Evolutionary conservation across 83 land plant genomes (phyloP), one percentile per base, ranked within the genome.

Genomic region (Picea engelmannii): DNA sequence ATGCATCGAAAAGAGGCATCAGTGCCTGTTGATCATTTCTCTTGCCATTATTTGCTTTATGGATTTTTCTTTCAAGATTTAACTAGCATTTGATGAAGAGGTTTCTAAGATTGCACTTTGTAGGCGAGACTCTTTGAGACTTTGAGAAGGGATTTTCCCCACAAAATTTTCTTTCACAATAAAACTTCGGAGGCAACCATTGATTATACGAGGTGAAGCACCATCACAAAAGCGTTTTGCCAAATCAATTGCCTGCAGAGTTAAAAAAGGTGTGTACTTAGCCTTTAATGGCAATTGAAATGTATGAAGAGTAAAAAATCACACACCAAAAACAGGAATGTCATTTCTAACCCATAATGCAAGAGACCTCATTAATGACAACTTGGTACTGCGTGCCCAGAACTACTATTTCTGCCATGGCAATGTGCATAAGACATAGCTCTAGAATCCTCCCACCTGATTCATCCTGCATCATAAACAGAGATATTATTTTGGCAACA

Each of bases 201-300:
- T 93, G 66, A 93, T 86, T 17, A 92, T 55, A 9, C 96, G 90
- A 8, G 94, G 96, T 40, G 96, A 92, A 49, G 84, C 71, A n/a
- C 94, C 96, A 83, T 93, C 96, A 84, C 94, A 93, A 83, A 93
- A 93, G 40, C 92, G 69, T 79, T 93, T 93, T 25, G 96, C 92
- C 38, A 93, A 94, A 84, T 93, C 94, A 69, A 93, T 91, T 62
- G 95, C 90, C 95, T 93, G 64, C 85, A 85, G 4, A 44, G 75
- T 59, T 47, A 62, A 38, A 52, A 31, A 58, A 62, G 21, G 3
- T 18, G 63, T 23, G 62, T 52, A 6, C 55, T 76, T 21, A 47
- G 4, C 52, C 35, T 44, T 16, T 12, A 47, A 9, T 18, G 58
- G 49, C 31, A 4, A 69, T n/a, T 20, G 24, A 24, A 20, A 75